Base-by-base conservation (phyloP, 495 filamentous ascomycete genomes). In the Penicillium bialowiezense region DNA sequence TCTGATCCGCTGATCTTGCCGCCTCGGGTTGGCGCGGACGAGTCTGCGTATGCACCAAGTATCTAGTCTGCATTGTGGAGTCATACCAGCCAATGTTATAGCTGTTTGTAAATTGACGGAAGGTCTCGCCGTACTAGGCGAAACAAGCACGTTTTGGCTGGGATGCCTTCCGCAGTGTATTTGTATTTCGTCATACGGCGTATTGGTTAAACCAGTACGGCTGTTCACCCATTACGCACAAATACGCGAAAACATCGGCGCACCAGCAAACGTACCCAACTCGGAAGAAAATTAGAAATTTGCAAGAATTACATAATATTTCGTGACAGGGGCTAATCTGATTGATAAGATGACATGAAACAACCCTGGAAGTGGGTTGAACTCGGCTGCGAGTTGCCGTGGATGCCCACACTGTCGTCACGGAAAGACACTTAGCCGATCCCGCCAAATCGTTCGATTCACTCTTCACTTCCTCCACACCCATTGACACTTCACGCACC, bases 1-100 rank as follows among this genome's bases (percentile, higher is more conserved):
- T 58, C 55, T 43, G 55, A 58, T 58, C 51, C 29, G 39, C 32
- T 50, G 29, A 44, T 46, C 23, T 24, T 53, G 24, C 32, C 15
- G 7, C 31, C 31, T 3, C 5, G 0, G n/a, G 43, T 15, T 45
- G 33, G 42, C 10, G 2, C 6, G 28, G 2, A 6, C 28, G 34
- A 41, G 43, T 15, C 28, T 37, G n/a, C 17, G 8, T 31, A 9
- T 20, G 36, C 15, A 38, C 44, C 44, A 29, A 13, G 21, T 5
- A 15, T 14, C 10, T 31, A 13, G 26, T 10, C 3, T 6, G 1
- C 10, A 17, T 26, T 14, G 35, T 3, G 35, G 26, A 15, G 23
- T 20, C 17, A 31, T 0, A 39, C 19, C 31, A 35, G 26, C 18
- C 34, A 14, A 38, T 29, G n/a, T n/a, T n/a, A n/a, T n/a, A n/a